Evolutionary conservation across 345 rosid species (phyloP).

Genomic region (Cardamine resedifolia): DNA sequence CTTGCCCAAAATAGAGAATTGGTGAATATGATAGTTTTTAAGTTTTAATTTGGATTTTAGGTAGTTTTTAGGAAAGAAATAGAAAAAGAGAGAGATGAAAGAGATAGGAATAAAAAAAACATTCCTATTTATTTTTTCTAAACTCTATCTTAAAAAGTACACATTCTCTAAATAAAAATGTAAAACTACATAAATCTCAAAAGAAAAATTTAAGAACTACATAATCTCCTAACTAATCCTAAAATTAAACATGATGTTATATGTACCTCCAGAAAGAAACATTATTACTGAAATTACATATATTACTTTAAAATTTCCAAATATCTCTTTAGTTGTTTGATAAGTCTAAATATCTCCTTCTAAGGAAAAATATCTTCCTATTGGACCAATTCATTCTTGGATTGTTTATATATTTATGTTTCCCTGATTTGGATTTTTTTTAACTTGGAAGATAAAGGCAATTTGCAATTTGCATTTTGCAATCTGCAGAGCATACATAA

Average conservation of each 20-base stretch:
- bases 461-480: constrained; percentile 15
- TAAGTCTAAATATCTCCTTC: background rate
- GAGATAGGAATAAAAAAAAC: too few relatives aligned
- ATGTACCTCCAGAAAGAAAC: background rate
- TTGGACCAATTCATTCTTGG: constrained; percentile 29
- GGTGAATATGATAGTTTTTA: too few relatives aligned
- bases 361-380: constrained; percentile 10
- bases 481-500: background rate
- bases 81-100: too few relatives aligned
- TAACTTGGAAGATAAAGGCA: constrained; percentile 20
- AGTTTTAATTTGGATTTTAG: too few relatives aligned
- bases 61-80: too few relatives aligned
- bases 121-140: too few relatives aligned
- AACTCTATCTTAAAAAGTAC: too few relatives aligned
- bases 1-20: too few relatives aligned
- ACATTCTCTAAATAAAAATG: too few relatives aligned
- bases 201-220: too few relatives aligned
- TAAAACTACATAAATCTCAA: too few relatives aligned
- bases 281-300: background rate
- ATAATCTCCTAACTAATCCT: too few relatives aligned
- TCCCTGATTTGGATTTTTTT: background rate
- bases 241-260: background rate
- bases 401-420: background rate
- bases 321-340: background rate
- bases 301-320: background rate